Evolutionary conservation across 108 stramenopile species (phyloP).

Genomic region (Hondaea fermentalgiana): DNA sequence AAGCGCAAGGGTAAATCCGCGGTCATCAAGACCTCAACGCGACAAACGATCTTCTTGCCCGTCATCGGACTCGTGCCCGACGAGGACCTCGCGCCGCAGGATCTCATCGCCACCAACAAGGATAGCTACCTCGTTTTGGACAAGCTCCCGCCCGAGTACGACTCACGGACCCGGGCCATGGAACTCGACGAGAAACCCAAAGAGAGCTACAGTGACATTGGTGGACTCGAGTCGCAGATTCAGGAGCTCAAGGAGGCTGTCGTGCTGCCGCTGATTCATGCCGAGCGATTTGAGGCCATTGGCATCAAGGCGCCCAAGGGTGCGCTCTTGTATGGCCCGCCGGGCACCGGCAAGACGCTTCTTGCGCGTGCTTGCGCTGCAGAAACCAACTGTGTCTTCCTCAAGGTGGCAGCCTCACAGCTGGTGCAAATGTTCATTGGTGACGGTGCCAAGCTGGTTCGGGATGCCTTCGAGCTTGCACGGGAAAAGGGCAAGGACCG

Average conservation of each 20-base stretch:
- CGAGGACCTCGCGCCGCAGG: slow-evolving; percentile 85
- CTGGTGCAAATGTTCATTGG: slow-evolving; percentile 99
- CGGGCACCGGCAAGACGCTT: slow-evolving; percentile 97
- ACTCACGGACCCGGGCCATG: slow-evolving; percentile 95
- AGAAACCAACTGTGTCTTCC: slow-evolving; percentile 95
- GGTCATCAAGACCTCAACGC: slow-evolving; percentile 56
- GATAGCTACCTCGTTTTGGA: slow-evolving; percentile 97
- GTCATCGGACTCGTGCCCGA: slow-evolving; percentile 93
- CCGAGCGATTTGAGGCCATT: slow-evolving; percentile 92
- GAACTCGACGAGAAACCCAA: slow-evolving; percentile 98
- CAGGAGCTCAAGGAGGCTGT: slow-evolving; percentile 99
- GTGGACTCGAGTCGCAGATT: slow-evolving; percentile 93
- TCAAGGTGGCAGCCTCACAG: slow-evolving; percentile 96
- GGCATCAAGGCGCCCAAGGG: slow-evolving; percentile 99
- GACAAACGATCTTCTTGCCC: slow-evolving; percentile 92
- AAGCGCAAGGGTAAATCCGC: slow-evolving; percentile 40
- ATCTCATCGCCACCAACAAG: slow-evolving; percentile 98
- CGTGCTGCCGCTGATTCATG: slow-evolving; percentile 97
- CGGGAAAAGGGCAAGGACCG: slow-evolving; percentile 76
- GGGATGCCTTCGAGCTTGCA: slow-evolving; percentile 96
- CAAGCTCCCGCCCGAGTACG: slow-evolving; percentile 98
- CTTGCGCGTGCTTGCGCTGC: slow-evolving; percentile 97
- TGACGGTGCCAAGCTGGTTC: slow-evolving; percentile 95
- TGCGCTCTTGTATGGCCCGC: slow-evolving; percentile 85
- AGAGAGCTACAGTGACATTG: slow-evolving; percentile 94